These are phyloP conservation scores for Theobroma grandiflorum DNA, from an alignment of 441 rosid species.

Conservation along the genomic window DNA sequence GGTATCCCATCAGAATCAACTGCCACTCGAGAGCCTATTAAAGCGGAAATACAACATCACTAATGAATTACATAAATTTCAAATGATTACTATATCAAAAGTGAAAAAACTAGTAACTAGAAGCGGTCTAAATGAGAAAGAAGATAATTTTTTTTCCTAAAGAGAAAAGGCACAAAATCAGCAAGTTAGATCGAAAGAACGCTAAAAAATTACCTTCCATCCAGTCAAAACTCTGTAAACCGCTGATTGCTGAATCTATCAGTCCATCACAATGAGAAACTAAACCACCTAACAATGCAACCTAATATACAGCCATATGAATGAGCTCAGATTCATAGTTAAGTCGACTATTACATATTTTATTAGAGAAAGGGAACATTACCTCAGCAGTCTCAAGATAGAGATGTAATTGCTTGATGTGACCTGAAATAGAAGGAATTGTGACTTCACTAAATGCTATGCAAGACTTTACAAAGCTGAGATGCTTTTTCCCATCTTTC, in stretches of 20 bases:
- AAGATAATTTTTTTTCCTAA: background rate
- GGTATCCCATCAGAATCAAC: conserved; percentile 59
- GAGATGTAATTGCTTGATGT: conserved; percentile 68
- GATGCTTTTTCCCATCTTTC: conserved; percentile 56
- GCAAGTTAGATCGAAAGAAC: background rate
- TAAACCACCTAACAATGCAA: conserved; percentile 77
- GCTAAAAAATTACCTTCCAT: conserved; percentile 47
- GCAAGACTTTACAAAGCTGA: conserved; percentile 76
- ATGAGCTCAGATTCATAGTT: conserved; percentile 31
- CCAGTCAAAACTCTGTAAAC: conserved; percentile 53
- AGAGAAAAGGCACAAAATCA: conserved; percentile 9
- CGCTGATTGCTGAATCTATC: conserved; percentile 64
- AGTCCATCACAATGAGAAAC: conserved; percentile 82
- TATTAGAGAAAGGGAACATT: conserved; percentile 36
- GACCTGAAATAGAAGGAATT: conserved; percentile 69
- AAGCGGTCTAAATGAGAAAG: background rate
- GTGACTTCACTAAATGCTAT: conserved; percentile 89
- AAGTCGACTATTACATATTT: conserved; percentile 1
- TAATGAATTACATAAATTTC: conserved; percentile 2
- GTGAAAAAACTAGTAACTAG: background rate
- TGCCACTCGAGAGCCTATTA: conserved; percentile 51
- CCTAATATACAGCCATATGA: conserved; percentile 52
- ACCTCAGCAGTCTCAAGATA: conserved; percentile 95
- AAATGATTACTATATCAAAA: background rate
- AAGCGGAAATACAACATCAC: conserved; percentile 17